Percentiles rank a stretch among this genome's conserved stretches.
Conservation (phyloP, 805 yeast species). For the Lipomyces mesembrius region DNA sequence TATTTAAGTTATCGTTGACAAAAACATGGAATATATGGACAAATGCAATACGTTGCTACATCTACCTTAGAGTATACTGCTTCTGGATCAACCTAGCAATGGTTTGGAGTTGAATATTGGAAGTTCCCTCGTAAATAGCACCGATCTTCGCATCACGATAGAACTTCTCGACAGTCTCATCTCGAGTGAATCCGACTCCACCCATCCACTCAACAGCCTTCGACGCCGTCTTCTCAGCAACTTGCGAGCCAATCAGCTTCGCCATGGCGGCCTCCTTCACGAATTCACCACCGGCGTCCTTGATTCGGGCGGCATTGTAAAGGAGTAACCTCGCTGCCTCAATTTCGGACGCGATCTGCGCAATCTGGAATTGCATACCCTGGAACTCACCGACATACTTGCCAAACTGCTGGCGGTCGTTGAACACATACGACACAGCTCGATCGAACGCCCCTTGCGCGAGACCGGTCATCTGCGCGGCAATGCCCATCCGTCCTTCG, state of each 20-base stretch:
- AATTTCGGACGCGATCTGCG: conserved; percentile 51
- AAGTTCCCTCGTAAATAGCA: conserved; percentile 53
- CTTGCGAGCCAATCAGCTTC: conserved; percentile 49
- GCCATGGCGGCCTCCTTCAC: conserved; percentile 55
- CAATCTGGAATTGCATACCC: conserved; percentile 55
- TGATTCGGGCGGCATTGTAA: conserved; percentile 53
- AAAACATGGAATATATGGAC: too few relatives aligned
- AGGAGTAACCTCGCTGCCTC: conserved; percentile 52
- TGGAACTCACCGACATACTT: conserved; percentile 51
- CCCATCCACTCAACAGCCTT: conserved; percentile 56
- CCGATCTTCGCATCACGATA: conserved; percentile 54
- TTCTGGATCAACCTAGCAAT: conserved; percentile 50
- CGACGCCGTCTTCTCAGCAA: conserved; percentile 50
- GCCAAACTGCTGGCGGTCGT: conserved; percentile 53
- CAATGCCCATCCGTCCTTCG: conserved; percentile 54
- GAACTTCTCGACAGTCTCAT: conserved; percentile 51
- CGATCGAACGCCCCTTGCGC: conserved; percentile 52
- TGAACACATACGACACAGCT: conserved; percentile 48
- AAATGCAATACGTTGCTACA: not conserved
- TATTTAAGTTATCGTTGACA: too few relatives aligned
- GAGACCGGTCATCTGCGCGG: conserved; percentile 53
- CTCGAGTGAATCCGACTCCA: conserved; percentile 54
- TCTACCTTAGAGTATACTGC: conserved; percentile 34
- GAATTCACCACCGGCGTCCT: conserved; percentile 50
- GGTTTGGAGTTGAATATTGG: conserved; percentile 52